A percentile compares a stretch with the other conserved stretches of the same genome.
Evolutionary conservation across 1,284 basidiomycete genomes (phyloP).

Genomic region (Hemileia vastatrix): DNA sequence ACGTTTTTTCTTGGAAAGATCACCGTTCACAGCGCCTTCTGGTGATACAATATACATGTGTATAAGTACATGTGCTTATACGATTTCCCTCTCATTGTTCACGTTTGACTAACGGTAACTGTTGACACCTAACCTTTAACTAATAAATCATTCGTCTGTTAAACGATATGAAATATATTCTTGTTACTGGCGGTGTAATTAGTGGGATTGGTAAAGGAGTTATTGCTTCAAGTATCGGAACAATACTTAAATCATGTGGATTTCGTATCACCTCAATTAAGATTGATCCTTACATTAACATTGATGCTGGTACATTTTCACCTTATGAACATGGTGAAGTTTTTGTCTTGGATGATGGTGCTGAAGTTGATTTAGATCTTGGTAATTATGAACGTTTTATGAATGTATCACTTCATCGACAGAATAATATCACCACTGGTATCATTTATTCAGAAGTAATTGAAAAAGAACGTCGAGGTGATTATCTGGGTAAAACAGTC

Average conservation of each 20-base stretch:
- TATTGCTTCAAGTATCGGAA: constrained; percentile 83
- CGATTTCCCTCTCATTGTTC: no score
- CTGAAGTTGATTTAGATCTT: constrained; percentile 92
- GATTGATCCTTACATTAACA: constrained; percentile 99
- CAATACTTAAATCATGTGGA: constrained; percentile 87
- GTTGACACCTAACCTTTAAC: no score
- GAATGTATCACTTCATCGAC: constrained; percentile 79
- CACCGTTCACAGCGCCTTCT: no score
- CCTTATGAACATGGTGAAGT: constrained; percentile 98
- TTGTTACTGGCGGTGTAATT: constrained; percentile 83
- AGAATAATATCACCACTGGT: constrained; percentile 98
- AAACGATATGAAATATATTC: constrained; percentile 90
- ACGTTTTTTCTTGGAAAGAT: no score
- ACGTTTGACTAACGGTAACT: no score
- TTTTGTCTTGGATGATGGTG: constrained; percentile 95
- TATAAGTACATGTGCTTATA: no score
- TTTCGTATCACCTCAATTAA: constrained; percentile 97
- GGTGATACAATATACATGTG: no score
- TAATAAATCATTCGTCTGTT: no score
- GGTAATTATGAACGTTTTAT: constrained; percentile 98
- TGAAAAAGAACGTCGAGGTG: constrained; percentile 90
- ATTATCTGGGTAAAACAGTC: constrained; percentile 96
- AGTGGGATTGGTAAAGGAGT: no score
- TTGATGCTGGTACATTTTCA: constrained; percentile 98
- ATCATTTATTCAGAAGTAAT: constrained; percentile 97